Evolutionary conservation across 345 rosid species (phyloP).

Genomic region (Fremontodendron californicum): DNA sequence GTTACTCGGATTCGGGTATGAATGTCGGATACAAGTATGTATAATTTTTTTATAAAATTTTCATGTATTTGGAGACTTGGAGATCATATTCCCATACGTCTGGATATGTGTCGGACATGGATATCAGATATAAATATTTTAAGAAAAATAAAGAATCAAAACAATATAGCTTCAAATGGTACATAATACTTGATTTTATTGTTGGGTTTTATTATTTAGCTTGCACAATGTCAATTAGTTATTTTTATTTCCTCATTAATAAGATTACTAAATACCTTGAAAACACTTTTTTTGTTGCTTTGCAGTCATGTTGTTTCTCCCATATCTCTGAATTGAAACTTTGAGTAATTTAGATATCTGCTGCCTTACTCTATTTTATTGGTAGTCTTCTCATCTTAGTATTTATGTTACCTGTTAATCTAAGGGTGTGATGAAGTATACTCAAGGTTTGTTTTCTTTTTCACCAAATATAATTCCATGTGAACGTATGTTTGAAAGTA

Average conservation of each 20-base stretch:
- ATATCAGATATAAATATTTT: no score
- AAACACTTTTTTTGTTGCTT: background rate
- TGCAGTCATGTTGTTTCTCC: background rate
- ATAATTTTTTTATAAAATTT: no score
- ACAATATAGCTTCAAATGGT: constrained; percentile 97
- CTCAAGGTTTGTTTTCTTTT: background rate
- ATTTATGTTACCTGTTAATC: background rate
- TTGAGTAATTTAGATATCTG: no score
- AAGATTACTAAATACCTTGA: background rate
- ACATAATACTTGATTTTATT: constrained; percentile 14
- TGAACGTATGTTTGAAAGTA: background rate
- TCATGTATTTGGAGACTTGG: no score
- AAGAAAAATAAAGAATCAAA: no score
- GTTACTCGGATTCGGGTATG: no score
- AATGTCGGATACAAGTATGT: no score
- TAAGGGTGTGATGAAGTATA: background rate
- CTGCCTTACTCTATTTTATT: background rate
- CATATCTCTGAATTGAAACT: no score
- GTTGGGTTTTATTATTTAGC: background rate
- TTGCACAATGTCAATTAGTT: background rate
- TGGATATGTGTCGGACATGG: no score
- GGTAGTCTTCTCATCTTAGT: background rate
- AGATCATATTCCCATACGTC: no score
- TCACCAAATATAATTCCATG: background rate
- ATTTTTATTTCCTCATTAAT: background rate